Percentiles rank a stretch among this genome's conserved stretches.
Conservation (phyloP, 164 flowering plant genomes). For the Vitis riparia region DNA sequence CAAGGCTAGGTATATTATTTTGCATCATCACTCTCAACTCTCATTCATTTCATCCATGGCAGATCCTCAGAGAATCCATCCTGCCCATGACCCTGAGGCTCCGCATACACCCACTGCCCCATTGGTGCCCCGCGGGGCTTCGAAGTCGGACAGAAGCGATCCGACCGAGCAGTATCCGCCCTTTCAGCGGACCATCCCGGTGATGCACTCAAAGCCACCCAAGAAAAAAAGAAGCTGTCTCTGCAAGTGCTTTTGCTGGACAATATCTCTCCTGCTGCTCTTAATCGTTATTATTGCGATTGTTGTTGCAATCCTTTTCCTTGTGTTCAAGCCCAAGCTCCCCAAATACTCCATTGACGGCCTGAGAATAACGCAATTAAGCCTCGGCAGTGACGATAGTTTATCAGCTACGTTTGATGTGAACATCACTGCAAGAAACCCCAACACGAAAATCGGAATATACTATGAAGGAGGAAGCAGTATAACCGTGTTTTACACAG, state of each 20-base stretch:
- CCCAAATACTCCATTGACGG: conserved; percentile 71
- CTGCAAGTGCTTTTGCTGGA: conserved; percentile 68
- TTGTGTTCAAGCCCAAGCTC: conserved; percentile 70
- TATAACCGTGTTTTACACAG: conserved; percentile 49
- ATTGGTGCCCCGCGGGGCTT: conserved; percentile 28
- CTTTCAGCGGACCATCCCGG: background rate
- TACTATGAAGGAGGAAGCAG: conserved; percentile 66
- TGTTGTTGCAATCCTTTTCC: conserved; percentile 44
- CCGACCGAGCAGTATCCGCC: conserved; percentile 10
- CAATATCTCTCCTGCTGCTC: conserved; percentile 39
- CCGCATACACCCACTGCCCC: conserved; percentile 38
- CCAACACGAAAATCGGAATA: conserved; percentile 80
- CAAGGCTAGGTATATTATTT: no score
- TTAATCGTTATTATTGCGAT: conserved; percentile 40
- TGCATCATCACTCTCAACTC: no score
- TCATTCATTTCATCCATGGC: conserved; percentile 22
- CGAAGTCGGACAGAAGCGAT: conserved; percentile 41
- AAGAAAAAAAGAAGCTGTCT: conserved; percentile 35
- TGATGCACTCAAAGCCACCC: conserved; percentile 33
- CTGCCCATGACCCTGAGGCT: conserved; percentile 36
- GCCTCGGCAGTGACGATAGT: conserved; percentile 22
- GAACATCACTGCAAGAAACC: conserved; percentile 64
- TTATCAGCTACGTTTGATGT: conserved; percentile 55
- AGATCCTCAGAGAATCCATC: conserved; percentile 52
- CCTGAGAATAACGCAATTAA: conserved; percentile 48